Base-by-base conservation (phyloP, 768 basidiomycete genomes). In the Amyloporia xantha region DNA sequence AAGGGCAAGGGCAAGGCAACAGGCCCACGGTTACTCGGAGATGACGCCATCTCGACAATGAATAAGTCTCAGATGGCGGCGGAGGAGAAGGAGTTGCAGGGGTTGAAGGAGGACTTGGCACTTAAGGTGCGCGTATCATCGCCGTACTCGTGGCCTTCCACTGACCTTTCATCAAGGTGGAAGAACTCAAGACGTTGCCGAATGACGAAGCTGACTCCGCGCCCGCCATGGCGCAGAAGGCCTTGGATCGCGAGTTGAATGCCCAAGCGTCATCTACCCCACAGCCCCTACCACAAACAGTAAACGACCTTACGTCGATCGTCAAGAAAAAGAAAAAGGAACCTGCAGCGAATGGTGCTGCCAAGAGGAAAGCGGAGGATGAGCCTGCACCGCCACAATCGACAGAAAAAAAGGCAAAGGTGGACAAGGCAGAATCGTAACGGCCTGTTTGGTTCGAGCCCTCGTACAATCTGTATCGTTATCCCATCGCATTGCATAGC, bases 111-210 rank as follows among this genome's bases (percentile, higher is more conserved):
- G 56, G 94, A 97, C 63, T 69, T 97, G 21, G 84, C 86, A 2
- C 66, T 87, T 42, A 97, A 96, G 82, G 91, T 61, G 33, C 10
- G 52, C 65, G 24, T 36, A 17, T 17, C 4, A 40, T 17, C 19
- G 38, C 19, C 6, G 6, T 19, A 6, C 38, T 33, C 30, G 7
- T 33, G 15, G 21, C 12, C 27, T 44, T 25, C 17, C 2, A 24
- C 17, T 25, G 15, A 4, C 17, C 9, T 15, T 40, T n/a, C 6
- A 42, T 35, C n/a, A 52, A 93, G 91, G 83, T 97, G 15, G 94
- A 96, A 45, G 94, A 97, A 58, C 73, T 96, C 26, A 94, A 90
- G 67, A 80, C 82, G 4, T 75, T 82, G 4, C 92, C 92, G 0
- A 80, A 78, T 42, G 78, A 89, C 13, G 60, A 72, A 1, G 65